Evolutionary conservation across 2,329 filamentous ascomycete genomes (phyloP), one percentile per base, ranked within the genome.

Genomic region (Beauveria rudraprayagi): DNA sequence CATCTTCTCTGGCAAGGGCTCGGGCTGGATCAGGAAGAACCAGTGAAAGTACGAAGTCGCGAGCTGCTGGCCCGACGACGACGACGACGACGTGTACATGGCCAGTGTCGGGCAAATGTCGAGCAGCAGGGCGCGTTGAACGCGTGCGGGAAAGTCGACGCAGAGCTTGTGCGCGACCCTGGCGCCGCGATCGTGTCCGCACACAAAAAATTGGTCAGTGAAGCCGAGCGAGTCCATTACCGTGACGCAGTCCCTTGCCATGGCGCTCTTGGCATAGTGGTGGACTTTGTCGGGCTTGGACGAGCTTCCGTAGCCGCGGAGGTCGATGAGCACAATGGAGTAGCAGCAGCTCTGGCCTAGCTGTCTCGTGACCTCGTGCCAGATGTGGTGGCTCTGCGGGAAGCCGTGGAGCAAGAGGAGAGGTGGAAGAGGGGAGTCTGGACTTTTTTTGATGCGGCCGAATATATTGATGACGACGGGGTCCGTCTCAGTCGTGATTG

Each of bases 101-200:
- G 75, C 75, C 11, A 81, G 73, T 0, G 81, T 84, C 2, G 82
- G 83, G 46, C 78, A 80, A 48, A 84, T 82, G 61, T 83, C 81
- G 2, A 83, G 71, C 1, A 83, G 63, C 46, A 82, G 75, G 0
- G 74, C 70, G 60, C 71, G 78, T 19, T 66, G 63, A 1, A 83
- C 72, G 11, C 75, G 73, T 0, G 67, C 61, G 0, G 75, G 73
- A 44, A 77, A 74, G 58, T 80, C 77, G 17, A 83, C 80, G 43
- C 76, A 76, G 0, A 85, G 71, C 61, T 80, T 80, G 64, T 85
- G 83, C 0, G 80, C 75, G 2, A 85, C 77, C 34, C 82, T 72
- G 0, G 79, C 83, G 3, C 83, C 83, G 44, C 83, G 78, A 67
- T 86, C 83, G 65, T 86, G 83, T 0, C 76, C 80, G 61, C 80